These are phyloP conservation scores for Scheffersomyces parashehatae DNA, from an alignment of 1,139 yeast genomes.

Conservation along the genomic window DNA sequence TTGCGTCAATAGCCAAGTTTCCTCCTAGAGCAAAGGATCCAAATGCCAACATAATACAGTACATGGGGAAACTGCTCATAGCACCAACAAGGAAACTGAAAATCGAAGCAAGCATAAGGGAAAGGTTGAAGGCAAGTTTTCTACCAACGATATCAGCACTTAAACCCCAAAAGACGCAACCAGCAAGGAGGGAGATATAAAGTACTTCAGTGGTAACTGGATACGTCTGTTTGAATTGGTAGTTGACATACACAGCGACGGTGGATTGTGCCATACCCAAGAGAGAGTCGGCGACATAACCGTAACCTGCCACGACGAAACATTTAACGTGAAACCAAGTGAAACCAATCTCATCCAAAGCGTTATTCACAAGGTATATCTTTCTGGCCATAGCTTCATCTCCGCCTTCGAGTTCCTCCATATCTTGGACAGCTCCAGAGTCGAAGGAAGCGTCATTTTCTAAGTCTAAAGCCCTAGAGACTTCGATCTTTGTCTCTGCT, in stretches of 20 bases:
- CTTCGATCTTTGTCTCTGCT: background rate
- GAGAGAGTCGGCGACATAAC: constrained; percentile 23
- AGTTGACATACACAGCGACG: constrained; percentile 38
- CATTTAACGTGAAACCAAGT: constrained; percentile 11
- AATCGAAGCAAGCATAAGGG: constrained; percentile 16
- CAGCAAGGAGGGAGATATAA: constrained; percentile 9
- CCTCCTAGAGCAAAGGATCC: constrained; percentile 21
- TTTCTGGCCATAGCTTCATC: constrained; percentile 4
- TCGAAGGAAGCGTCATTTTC: background rate
- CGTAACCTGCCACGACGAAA: constrained; percentile 22
- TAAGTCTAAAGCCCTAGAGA: background rate
- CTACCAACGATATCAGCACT: constrained; percentile 18
- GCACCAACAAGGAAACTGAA: constrained; percentile 21
- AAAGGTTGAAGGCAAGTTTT: constrained; percentile 17
- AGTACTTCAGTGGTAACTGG: constrained; percentile 17
- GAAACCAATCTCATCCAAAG: constrained; percentile 13
- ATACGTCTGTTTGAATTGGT: constrained; percentile 20
- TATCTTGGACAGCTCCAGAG: background rate
- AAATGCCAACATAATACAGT: constrained; percentile 19
- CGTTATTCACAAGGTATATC: constrained; percentile 10
- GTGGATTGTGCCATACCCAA: constrained; percentile 39
- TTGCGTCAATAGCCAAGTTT: constrained; percentile 22
- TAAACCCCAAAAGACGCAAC: constrained; percentile 12
- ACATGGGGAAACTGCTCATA: constrained; percentile 23
- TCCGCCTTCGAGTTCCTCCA: constrained; percentile 1